Evolutionary conservation across 345 rosid species (phyloP).

Genomic region (Pseudoturritis turrita): DNA sequence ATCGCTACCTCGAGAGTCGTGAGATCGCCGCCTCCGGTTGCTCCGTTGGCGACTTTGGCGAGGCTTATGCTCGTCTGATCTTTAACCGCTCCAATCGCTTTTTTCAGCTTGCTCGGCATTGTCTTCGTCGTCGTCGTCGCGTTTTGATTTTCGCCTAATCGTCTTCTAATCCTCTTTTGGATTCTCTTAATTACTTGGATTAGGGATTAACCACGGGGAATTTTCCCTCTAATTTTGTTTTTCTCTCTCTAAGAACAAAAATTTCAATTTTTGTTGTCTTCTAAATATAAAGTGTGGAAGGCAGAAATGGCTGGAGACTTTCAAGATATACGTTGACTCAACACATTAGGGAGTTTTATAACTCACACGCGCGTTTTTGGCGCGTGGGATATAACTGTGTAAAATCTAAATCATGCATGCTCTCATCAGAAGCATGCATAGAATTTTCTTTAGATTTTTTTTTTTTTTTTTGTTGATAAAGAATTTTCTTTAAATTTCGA

Average conservation of each 20-base stretch:
- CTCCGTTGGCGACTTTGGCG: conserved; percentile 64
- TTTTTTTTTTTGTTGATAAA: too few relatives aligned
- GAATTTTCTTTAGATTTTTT: too few relatives aligned
- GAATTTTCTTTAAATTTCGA: not conserved
- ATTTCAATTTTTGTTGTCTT: not conserved
- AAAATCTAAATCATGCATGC: too few relatives aligned
- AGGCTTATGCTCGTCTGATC: conserved; percentile 90
- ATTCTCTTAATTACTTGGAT: not conserved
- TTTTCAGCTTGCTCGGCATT: conserved; percentile 88
- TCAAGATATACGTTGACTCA: conserved; percentile 14
- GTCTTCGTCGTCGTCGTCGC: not conserved
- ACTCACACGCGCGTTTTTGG: not conserved
- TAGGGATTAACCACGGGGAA: not conserved
- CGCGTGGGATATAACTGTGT: not conserved
- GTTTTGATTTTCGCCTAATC: not conserved
- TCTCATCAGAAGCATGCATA: not conserved
- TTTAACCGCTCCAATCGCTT: conserved; percentile 82
- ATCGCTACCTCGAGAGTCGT: conserved; percentile 54
- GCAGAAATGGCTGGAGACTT: conserved; percentile 15
- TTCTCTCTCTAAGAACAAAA: not conserved
- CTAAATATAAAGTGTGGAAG: conserved; percentile 13
- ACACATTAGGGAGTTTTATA: not conserved
- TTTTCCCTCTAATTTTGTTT: not conserved
- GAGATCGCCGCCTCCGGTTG: conserved; percentile 31
- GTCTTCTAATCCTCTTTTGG: not conserved